These are phyloP conservation scores for Sporisorium graminicola DNA, from an alignment of 1,284 basidiomycete genomes.

Conservation along the genomic window DNA sequence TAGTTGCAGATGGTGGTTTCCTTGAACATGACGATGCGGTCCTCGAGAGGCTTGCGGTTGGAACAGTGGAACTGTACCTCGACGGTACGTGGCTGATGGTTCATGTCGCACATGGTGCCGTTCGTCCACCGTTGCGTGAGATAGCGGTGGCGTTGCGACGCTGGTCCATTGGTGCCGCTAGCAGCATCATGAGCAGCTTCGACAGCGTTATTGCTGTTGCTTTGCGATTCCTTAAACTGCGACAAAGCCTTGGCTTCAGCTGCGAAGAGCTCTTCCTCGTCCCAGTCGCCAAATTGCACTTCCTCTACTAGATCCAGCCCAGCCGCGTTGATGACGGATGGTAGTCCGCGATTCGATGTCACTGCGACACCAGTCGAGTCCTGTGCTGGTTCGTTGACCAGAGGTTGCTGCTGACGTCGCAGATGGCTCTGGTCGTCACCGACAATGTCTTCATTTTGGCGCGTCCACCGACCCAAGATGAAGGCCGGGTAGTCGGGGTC, in stretches of 20 bases:
- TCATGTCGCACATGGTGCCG: slow-evolving; percentile 62
- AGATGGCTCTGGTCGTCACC: slow-evolving; percentile 33
- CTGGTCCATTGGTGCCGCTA: not conserved
- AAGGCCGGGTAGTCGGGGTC: slow-evolving; percentile 48
- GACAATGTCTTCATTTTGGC: slow-evolving; percentile 39
- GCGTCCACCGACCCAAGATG: slow-evolving; percentile 47
- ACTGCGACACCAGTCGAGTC: slow-evolving; percentile 11
- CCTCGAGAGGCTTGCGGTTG: slow-evolving; percentile 34
- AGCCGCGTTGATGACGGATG: slow-evolving; percentile 17
- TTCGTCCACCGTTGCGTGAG: slow-evolving; percentile 61
- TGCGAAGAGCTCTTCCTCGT: slow-evolving; percentile 48
- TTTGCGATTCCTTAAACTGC: slow-evolving; percentile 3
- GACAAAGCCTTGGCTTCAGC: slow-evolving; percentile 37
- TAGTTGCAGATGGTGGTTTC: slow-evolving; percentile 67
- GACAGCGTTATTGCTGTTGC: slow-evolving; percentile 5
- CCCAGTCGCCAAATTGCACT: slow-evolving; percentile 60
- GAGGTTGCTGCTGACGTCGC: slow-evolving; percentile 23
- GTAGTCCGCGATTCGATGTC: slow-evolving; percentile 11
- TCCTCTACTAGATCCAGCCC: slow-evolving; percentile 61
- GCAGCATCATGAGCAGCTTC: not conserved
- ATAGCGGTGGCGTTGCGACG: slow-evolving; percentile 47
- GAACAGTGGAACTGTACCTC: slow-evolving; percentile 64
- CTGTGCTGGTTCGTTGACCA: not conserved
- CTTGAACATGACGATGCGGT: slow-evolving; percentile 61
- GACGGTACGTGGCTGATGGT: slow-evolving; percentile 52